phyloP scores from a whole-genome alignment of 2,329 filamentous ascomycete genomes.

The Paraconiothyrium sp. region DNA sequence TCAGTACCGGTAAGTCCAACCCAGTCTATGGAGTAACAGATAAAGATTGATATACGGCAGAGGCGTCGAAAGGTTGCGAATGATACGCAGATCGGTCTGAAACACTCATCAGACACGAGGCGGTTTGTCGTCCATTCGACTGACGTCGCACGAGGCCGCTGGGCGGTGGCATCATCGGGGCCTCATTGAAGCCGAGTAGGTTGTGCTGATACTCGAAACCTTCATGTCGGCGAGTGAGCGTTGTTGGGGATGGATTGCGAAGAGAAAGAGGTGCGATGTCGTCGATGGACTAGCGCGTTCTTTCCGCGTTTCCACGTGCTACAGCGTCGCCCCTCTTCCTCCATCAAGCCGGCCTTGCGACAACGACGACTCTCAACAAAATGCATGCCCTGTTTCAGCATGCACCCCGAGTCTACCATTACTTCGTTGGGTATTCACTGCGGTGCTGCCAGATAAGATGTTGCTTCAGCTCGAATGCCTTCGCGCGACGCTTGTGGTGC shows the following conservation, averaged over 20 bases:
- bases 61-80: background rate
- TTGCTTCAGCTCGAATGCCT: no score
- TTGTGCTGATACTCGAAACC: background rate
- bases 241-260: background rate
- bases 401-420: no score
- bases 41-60: background rate
- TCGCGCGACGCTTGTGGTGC: no score
- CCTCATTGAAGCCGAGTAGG: background rate
- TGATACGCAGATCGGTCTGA: background rate
- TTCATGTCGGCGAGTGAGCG: background rate
- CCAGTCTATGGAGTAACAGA: background rate
- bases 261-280: background rate
- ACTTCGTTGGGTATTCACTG: no score
- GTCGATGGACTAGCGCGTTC: conserved; percentile 1
- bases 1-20: background rate
- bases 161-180: background rate
- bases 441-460: no score
- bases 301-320: background rate
- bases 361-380: background rate
- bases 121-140: background rate
- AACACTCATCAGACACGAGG: background rate
- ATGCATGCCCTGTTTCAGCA: background rate
- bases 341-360: background rate
- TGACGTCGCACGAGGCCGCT: background rate
- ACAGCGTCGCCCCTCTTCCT: background rate